Percentiles rank a stretch among this genome's conserved stretches.
Conservation (phyloP, 73 alveolate species). For the Vitrella brassicaformis region DNA sequence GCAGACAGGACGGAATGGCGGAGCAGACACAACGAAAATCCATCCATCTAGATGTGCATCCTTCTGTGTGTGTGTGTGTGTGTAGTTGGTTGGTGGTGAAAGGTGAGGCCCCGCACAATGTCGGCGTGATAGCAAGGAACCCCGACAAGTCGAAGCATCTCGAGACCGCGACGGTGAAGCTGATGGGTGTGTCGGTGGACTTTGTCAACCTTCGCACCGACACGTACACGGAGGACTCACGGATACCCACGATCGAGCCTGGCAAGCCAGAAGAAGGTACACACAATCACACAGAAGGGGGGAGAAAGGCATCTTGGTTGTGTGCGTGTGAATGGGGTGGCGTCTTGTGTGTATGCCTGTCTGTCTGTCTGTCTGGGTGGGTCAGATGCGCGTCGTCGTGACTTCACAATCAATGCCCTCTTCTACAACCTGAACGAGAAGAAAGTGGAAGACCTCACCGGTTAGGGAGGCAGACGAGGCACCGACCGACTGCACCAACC, state of each 20-base stretch:
- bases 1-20: no score
- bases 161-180: slow-evolving; percentile 84
- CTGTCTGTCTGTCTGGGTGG: no score
- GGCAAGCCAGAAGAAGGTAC: slow-evolving; percentile 82
- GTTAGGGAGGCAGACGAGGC: no score
- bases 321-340: no score
- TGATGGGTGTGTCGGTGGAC: slow-evolving; percentile 69
- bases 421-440: slow-evolving; percentile 82
- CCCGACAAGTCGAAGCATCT: slow-evolving; percentile 86
- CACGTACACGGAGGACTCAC: slow-evolving; percentile 69
- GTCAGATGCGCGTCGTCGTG: slow-evolving; percentile 90
- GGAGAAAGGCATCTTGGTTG: no score
- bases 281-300: no score
- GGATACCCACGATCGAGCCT: slow-evolving; percentile 78
- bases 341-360: no score
- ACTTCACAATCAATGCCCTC: slow-evolving; percentile 84
- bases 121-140: slow-evolving; percentile 78
- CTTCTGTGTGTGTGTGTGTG: no score
- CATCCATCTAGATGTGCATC: no score
- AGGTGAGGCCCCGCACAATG: slow-evolving; percentile 43
- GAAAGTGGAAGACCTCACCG: slow-evolving; percentile 84
- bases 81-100: slow-evolving; percentile 44
- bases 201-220: slow-evolving; percentile 86
- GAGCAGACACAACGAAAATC: no score
- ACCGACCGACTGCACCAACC: no score